Evolutionary conservation across 352 stramenopile genomes (phyloP).

Genomic region (Globisporangium emineosum): DNA sequence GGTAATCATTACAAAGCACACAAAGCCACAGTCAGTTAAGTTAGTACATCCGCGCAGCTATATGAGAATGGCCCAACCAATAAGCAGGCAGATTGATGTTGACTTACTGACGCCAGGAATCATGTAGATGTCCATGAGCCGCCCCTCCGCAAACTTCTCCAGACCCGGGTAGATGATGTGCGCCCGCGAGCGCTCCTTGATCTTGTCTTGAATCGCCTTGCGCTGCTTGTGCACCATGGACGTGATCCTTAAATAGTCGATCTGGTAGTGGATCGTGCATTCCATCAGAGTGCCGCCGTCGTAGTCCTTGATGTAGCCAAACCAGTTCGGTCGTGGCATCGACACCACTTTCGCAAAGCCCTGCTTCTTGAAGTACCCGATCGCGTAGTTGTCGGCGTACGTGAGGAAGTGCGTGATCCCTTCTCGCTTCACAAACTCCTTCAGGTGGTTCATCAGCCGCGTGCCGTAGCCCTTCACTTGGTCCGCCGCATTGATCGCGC

Average conservation of each 20-base stretch:
- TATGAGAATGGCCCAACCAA: no score
- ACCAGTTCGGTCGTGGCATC: conserved; percentile 88
- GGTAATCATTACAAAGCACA: conserved; percentile 9
- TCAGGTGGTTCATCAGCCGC: conserved; percentile 99
- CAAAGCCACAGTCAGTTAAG: conserved; percentile 5
- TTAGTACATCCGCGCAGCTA: background rate
- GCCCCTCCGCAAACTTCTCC: conserved; percentile 68
- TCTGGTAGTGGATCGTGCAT: conserved; percentile 97
- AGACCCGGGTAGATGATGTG: conserved; percentile 75
- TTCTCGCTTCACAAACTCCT: conserved; percentile 94
- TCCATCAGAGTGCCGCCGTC: conserved; percentile 99
- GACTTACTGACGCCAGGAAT: conserved; percentile 84
- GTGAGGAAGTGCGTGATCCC: conserved; percentile 96
- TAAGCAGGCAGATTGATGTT: no score
- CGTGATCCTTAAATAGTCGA: conserved; percentile 96
- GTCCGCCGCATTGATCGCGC: conserved; percentile 95
- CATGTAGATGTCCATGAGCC: conserved; percentile 86
- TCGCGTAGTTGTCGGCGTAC: conserved; percentile 98
- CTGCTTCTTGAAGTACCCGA: conserved; percentile 99
- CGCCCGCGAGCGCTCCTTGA: conserved; percentile 68
- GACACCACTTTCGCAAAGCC: conserved; percentile 87
- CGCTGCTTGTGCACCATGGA: conserved; percentile 94
- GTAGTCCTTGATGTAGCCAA: conserved; percentile 99
- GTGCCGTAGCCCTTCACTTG: conserved; percentile 98
- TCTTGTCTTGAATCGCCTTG: conserved; percentile 84